Conservation (phyloP, 2,329 filamentous ascomycete genomes). For the Trichoderma atroviride region DNA sequence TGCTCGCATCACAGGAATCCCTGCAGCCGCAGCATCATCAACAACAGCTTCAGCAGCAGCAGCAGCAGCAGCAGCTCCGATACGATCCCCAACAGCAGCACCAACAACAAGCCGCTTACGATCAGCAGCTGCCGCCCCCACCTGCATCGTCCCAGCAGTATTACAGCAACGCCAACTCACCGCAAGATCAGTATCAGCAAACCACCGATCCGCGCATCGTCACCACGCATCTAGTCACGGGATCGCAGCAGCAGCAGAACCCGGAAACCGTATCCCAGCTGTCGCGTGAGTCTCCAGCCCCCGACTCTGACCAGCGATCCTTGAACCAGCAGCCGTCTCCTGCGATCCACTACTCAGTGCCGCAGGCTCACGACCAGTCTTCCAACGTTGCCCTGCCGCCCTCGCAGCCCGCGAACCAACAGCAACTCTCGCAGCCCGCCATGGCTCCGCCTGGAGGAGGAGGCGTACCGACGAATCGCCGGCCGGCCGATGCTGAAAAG, state of each 20-base stretch:
- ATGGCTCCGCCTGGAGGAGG: constrained; percentile 54
- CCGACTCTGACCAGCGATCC: constrained; percentile 51
- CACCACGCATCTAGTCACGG: constrained; percentile 42
- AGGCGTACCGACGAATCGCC: constrained; percentile 48
- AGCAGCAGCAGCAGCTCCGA: constrained; percentile 32
- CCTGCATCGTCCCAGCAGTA: constrained; percentile 32
- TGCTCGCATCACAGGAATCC: constrained; percentile 27
- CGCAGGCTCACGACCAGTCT: constrained; percentile 43
- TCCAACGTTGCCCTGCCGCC: constrained; percentile 37
- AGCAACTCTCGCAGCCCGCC: constrained; percentile 34
- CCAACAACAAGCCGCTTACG: constrained; percentile 41
- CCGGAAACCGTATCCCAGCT: constrained; percentile 64
- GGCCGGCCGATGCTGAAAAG: constrained; percentile 55
- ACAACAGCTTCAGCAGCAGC: constrained; percentile 36
- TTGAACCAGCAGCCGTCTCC: constrained; percentile 47
- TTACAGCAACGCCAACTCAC: constrained; percentile 27
- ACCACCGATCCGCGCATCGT: constrained; percentile 41
- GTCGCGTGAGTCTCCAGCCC: constrained; percentile 62
- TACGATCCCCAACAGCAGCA: constrained; percentile 34
- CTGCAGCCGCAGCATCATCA: constrained; percentile 39
- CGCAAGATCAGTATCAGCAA: constrained; percentile 40
- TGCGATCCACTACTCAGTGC: constrained; percentile 43
- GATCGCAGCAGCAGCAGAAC: constrained; percentile 46
- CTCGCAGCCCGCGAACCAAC: constrained; percentile 36
- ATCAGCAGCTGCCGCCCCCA: constrained; percentile 37